A percentile compares a stretch with the other conserved stretches of the same genome.
Conservation (phyloP, 2,329 filamentous ascomycete species). For the Neofusicoccum cordaticola region DNA sequence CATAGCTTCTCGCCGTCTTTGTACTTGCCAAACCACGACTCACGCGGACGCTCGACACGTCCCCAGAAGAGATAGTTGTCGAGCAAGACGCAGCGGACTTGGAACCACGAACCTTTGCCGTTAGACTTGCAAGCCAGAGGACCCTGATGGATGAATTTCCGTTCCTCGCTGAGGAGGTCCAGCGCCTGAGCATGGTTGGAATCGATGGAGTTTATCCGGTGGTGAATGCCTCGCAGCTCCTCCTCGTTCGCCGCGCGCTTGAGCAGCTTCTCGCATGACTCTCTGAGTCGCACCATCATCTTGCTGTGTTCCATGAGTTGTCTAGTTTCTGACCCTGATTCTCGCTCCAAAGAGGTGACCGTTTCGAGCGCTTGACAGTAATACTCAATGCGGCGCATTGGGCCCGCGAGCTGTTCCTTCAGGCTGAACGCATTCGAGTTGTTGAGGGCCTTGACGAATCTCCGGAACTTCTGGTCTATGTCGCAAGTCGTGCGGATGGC, state of each 20-base stretch:
- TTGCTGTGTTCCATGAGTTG: background rate
- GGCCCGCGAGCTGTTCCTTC: background rate
- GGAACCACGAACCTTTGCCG: slow-evolving; percentile 31
- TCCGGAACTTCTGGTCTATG: slow-evolving; percentile 24
- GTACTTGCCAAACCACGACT: slow-evolving; percentile 10
- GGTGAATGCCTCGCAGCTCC: background rate
- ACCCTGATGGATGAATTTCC: slow-evolving; percentile 26
- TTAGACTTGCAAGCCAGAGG: slow-evolving; percentile 29
- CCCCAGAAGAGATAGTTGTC: slow-evolving; percentile 33
- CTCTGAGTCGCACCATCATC: background rate
- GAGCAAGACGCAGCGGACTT: slow-evolving; percentile 29
- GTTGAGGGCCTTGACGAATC: too few species aligned
- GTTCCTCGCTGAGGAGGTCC: slow-evolving; percentile 20
- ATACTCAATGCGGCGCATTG: background rate
- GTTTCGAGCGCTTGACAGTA: background rate
- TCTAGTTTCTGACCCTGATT: background rate
- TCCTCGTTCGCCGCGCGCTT: background rate
- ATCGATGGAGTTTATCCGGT: background rate
- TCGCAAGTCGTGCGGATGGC: slow-evolving; percentile 25
- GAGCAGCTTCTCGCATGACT: background rate
- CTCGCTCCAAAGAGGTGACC: background rate
- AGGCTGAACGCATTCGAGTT: background rate
- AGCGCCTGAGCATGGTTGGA: slow-evolving; percentile 18
- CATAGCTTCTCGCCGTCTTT: slow-evolving; percentile 17
- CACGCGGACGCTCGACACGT: slow-evolving; percentile 25